Conservation (phyloP, 2,329 filamentous ascomycete species). For the Monosporascus sp. region DNA sequence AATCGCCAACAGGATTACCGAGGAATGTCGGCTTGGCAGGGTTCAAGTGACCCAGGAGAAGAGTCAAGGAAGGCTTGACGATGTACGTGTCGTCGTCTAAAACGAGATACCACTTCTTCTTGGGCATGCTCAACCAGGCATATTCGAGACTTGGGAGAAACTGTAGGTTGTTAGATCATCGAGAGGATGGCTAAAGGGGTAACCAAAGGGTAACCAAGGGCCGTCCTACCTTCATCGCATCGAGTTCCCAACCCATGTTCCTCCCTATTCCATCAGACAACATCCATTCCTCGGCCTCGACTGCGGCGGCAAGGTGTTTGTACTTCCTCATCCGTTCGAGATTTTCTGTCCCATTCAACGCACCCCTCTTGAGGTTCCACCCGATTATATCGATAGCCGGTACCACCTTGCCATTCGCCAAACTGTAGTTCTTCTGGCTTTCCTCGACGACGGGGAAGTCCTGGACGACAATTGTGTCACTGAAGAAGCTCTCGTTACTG, state of each 20-base stretch:
- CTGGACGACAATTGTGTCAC: constrained; percentile 42
- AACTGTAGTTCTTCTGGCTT: constrained; percentile 13
- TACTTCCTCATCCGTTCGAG: constrained; percentile 27
- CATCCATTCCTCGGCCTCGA: constrained; percentile 28
- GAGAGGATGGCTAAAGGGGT: not conserved
- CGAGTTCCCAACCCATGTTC: constrained; percentile 28
- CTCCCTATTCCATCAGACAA: constrained; percentile 25
- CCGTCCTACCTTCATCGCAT: constrained; percentile 29
- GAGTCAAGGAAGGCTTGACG: constrained; percentile 40
- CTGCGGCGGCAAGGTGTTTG: constrained; percentile 22
- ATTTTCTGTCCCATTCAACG: constrained; percentile 20
- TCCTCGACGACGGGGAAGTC: constrained; percentile 37
- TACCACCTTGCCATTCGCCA: constrained; percentile 21
- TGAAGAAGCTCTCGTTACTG: constrained; percentile 32
- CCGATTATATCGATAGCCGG: constrained; percentile 26
- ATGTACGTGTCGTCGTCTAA: constrained; percentile 54
- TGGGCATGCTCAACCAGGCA: constrained; percentile 41
- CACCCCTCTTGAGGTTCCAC: constrained; percentile 25
- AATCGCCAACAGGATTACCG: constrained; percentile 53
- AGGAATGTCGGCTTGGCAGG: constrained; percentile 42
- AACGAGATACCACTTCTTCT: constrained; percentile 55
- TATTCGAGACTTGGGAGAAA: constrained; percentile 51
- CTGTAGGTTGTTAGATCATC: constrained; percentile 24
- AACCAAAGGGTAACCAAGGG: not conserved
- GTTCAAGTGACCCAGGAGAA: constrained; percentile 45